phyloP scores from a whole-genome alignment of 2,329 filamentous ascomycete species.

The Aspergillus jensenii region DNA sequence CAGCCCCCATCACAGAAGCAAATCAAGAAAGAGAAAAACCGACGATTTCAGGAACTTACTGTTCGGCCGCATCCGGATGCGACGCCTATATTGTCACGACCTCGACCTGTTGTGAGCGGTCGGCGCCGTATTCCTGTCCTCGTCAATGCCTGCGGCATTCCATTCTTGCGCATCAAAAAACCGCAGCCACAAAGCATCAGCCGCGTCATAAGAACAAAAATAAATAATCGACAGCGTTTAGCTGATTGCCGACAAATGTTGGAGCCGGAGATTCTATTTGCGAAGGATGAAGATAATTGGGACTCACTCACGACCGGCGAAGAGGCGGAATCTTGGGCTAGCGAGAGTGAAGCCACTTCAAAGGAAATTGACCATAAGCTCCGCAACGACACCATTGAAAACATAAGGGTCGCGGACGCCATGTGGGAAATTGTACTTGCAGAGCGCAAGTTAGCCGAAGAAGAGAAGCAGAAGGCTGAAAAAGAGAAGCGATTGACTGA shows the following conservation, averaged over 20 bases:
- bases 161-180: slow-evolving; percentile 46
- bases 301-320: slow-evolving; percentile 32
- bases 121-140: slow-evolving; percentile 41
- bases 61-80: slow-evolving; percentile 33
- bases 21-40: slow-evolving; percentile 25
- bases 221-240: slow-evolving; percentile 34
- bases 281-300: slow-evolving; percentile 44
- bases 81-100: slow-evolving; percentile 36
- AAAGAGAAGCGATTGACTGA: background rate
- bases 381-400: slow-evolving; percentile 26
- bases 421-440: slow-evolving; percentile 44
- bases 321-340: slow-evolving; percentile 26
- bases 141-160: slow-evolving; percentile 43
- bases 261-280: slow-evolving; percentile 30
- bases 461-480: slow-evolving; percentile 14
- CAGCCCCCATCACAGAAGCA: slow-evolving; percentile 24
- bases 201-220: slow-evolving; percentile 36
- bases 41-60: slow-evolving; percentile 29
- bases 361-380: slow-evolving; percentile 26
- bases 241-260: slow-evolving; percentile 35
- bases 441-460: slow-evolving; percentile 37
- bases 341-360: slow-evolving; percentile 19
- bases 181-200: slow-evolving; percentile 43
- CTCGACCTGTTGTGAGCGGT: slow-evolving; percentile 33
- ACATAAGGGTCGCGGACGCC: slow-evolving; percentile 28